Base-by-base conservation (phyloP, 2,329 filamentous ascomycete species). In the Fusarium palustre region DNA sequence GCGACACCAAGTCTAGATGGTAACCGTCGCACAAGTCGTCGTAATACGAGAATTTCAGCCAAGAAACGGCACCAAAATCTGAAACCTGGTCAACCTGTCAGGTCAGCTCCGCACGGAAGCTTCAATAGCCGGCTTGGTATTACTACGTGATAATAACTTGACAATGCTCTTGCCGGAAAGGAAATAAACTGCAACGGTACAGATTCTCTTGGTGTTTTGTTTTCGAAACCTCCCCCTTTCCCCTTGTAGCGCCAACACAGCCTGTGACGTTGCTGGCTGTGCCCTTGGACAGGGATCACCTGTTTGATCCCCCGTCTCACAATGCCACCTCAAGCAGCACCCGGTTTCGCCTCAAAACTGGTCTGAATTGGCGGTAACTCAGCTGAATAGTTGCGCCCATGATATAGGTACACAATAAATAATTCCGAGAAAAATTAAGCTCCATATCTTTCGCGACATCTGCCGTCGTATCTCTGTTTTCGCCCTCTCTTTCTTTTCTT, bases 241-340 rank as follows among this genome's bases (percentile, higher is more conserved):
- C 48, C 48, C 33, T 36, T 28, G 33, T 39, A 50, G 48, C 48
- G 48, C 33, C n/a, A 38, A 39, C 30, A 4, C 4, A 31, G 25
- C 41, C 41, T 54, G 52, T 55, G 31, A 43, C 13, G 42, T 41
- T 58, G 28, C 57, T 43, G 52, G 24, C 49, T 55, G 47, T 30
- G 20, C 42, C 47, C 42, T n/a, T 22, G 20, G 25, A 38, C 62
- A 62, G 50, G 59, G 54, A 46, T 53, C 28, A 20, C 25, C 33
- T 69, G 61, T 73, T 55, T 70, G 60, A 74, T 74, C 61, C 57
- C n/a, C 56, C 64, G 71, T 73, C 71, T 73, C 71, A 74, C 59
- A 74, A 39, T 62, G 60, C 60, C 56, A 59, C 57, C 56, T 64
- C 62, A 52, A 57, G 55, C 61, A 59, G n/a, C 30, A 67, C 50